These are phyloP conservation scores for Acer negundo DNA, from an alignment of 345 rosid genomes.

Conservation along the genomic window DNA sequence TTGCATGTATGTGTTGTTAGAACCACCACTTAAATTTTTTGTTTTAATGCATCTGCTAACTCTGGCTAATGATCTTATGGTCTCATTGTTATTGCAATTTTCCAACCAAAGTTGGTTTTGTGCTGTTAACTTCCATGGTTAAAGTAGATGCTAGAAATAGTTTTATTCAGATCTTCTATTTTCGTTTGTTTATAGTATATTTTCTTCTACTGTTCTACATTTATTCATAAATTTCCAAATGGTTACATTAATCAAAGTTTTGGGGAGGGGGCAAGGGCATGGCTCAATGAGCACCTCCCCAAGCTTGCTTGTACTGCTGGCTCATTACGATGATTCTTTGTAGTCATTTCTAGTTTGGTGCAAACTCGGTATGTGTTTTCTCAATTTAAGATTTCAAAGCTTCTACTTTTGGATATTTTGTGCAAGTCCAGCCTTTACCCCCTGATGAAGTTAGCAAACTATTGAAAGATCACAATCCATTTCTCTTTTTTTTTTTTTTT, in stretches of 20 bases:
- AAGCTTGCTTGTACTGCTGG: not conserved
- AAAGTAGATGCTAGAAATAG: constrained; percentile 2
- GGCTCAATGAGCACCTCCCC: not conserved
- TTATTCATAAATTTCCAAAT: constrained; percentile 4
- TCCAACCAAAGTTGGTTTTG: not conserved
- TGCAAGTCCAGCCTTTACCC: not conserved
- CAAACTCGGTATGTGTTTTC: not conserved
- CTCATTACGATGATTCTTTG: not conserved
- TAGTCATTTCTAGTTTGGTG: not conserved
- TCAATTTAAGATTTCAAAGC: not conserved
- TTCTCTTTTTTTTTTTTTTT: too few species aligned
- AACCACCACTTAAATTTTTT: constrained; percentile 8
- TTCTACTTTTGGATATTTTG: not conserved
- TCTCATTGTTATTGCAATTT: not conserved
- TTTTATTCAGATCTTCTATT: not conserved
- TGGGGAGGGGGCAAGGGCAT: not conserved
- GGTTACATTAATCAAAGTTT: constrained; percentile 2
- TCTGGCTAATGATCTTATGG: not conserved
- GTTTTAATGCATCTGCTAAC: constrained; percentile 1
- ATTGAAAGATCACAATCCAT: not conserved
- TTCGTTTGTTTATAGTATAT: not conserved
- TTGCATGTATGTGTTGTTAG: constrained; percentile 61
- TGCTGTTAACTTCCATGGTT: not conserved
- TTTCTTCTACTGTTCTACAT: not conserved
- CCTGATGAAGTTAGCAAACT: not conserved